phyloP scores from a whole-genome alignment of 1,284 basidiomycete species.

The Chalciporus sp. region DNA sequence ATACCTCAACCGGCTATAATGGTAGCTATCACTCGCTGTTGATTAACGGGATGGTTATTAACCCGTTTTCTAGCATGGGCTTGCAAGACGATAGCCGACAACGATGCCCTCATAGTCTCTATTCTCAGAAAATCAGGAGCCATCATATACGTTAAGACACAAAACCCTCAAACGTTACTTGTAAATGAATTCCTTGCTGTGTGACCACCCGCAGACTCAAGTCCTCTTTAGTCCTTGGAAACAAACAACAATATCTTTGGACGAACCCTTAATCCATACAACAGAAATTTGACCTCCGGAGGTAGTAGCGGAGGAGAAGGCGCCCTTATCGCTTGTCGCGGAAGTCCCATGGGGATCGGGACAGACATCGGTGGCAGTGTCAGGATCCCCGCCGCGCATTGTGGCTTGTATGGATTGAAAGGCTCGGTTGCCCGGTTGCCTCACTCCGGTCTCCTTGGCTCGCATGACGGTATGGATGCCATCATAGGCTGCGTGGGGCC shows the following conservation, averaged over 20 bases:
- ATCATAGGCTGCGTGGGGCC: slow-evolving; percentile 56
- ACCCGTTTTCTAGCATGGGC: slow-evolving; percentile 41
- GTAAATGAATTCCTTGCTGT: slow-evolving; percentile 25
- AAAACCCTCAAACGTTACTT: slow-evolving; percentile 55
- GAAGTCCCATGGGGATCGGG: slow-evolving; percentile 60
- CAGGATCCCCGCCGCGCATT: slow-evolving; percentile 38
- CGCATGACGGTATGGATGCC: slow-evolving; percentile 57
- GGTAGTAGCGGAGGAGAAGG: slow-evolving; percentile 66
- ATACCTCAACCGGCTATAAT: slow-evolving; percentile 53
- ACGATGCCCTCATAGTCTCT: slow-evolving; percentile 48
- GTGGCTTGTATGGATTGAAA: slow-evolving; percentile 59
- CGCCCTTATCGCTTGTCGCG: slow-evolving; percentile 58
- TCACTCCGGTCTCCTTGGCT: slow-evolving; percentile 51
- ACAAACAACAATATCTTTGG: slow-evolving; percentile 58
- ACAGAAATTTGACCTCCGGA: slow-evolving; percentile 55
- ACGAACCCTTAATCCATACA: slow-evolving; percentile 55
- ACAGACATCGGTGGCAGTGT: slow-evolving; percentile 59
- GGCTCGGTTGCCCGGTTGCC: slow-evolving; percentile 53
- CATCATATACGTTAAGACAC: slow-evolving; percentile 60
- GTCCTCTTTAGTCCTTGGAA: slow-evolving; percentile 43
- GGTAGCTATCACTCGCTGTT: slow-evolving; percentile 19
- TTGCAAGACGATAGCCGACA: slow-evolving; percentile 41
- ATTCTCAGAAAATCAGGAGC: slow-evolving; percentile 55
- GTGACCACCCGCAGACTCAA: slow-evolving; percentile 7
- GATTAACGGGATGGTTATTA: not conserved